Evolutionary conservation across 495 filamentous ascomycete genomes (phyloP).

Genomic region (Penicillium soppii): DNA sequence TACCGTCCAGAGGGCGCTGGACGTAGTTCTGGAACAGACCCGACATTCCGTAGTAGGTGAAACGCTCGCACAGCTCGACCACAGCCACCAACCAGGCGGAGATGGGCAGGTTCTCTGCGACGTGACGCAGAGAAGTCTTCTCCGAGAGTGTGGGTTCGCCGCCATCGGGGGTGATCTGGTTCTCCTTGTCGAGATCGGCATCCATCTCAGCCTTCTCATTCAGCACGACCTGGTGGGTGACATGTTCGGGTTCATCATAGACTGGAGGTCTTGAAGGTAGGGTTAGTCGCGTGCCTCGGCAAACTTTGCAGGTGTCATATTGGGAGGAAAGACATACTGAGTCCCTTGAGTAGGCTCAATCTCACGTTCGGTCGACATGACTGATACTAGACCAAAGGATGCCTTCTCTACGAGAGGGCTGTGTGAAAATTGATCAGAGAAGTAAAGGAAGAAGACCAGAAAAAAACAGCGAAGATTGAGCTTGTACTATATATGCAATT

Average conservation of each 20-base stretch:
- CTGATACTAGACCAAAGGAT: slow-evolving; percentile 11
- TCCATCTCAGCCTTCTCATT: slow-evolving; percentile 29
- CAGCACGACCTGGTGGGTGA: slow-evolving; percentile 21
- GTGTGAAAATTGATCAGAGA: slow-evolving; percentile 1
- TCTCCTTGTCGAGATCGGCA: slow-evolving; percentile 31
- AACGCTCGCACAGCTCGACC: slow-evolving; percentile 66
- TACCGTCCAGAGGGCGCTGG: slow-evolving; percentile 45
- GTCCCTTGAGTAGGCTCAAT: slow-evolving; percentile 27
- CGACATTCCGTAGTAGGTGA: slow-evolving; percentile 64
- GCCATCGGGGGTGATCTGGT: slow-evolving; percentile 40
- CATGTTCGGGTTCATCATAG: slow-evolving; percentile 13
- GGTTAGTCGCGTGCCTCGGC: slow-evolving; percentile 1
- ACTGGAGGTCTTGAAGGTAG: neutral
- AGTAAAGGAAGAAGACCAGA: neutral
- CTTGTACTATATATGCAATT: slow-evolving; percentile 26
- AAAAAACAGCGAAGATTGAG: slow-evolving; percentile 1
- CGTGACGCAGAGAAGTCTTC: slow-evolving; percentile 46
- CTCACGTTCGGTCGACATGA: slow-evolving; percentile 37
- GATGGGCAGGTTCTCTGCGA: slow-evolving; percentile 56
- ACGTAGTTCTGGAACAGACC: slow-evolving; percentile 60
- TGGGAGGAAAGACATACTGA: slow-evolving; percentile 26
- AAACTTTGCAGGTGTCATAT: neutral
- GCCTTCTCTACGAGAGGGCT: slow-evolving; percentile 6
- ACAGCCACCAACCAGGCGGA: slow-evolving; percentile 60
- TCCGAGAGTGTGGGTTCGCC: slow-evolving; percentile 57